Base-by-base conservation (phyloP, 441 rosid species). In the Bruguiera hainesii region DNA sequence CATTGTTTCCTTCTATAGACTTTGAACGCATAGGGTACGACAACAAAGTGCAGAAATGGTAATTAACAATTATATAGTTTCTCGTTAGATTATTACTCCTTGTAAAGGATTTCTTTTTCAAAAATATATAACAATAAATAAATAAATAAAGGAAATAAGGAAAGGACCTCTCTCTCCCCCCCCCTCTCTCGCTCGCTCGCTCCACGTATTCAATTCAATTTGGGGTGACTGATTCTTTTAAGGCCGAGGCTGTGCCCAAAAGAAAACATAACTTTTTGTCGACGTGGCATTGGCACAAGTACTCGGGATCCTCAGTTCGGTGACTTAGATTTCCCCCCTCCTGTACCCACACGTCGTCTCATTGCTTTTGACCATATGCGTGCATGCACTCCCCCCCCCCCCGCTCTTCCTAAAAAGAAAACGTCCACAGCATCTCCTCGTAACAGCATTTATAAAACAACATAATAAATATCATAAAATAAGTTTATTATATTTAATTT, bases 251-350 rank as follows among this genome's bases (percentile, higher is more conserved):
- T 42, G 61, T 50, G 28, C 29, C 10, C 52, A 15, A 52, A 48
- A 48, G 61, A 33, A 33, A 2, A 37, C 2, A 58, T 26, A 7
- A 5, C 5, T 30, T n/a, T 8, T 37, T 39, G 42, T 61, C 49
- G 21, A 75, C 75, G 76, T 75, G 75, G 56, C 67, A 59, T 28
- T 2, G 42, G 1, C 26, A 39, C 53, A 59, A 65, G 48, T 18
- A 19, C 4, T 48, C 1, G 69, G 76, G n/a, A 39, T 82, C 80
- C 76, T 39, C 62, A 8, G 28, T 69, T 71, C 26, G 79, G 68
- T 71, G 71, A 69, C 77, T 63, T 68, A 61, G 76, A 78, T 76
- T 74, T 76, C 9, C 62, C 62, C 49, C 56, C 67, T 5, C 56
- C 64, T 4, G 3, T 7, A 20, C 71, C 71, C 25, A 71, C 71